phyloP scores from a whole-genome alignment of 371 early-diverging fungal species.

The Fennellomyces sp. region DNA sequence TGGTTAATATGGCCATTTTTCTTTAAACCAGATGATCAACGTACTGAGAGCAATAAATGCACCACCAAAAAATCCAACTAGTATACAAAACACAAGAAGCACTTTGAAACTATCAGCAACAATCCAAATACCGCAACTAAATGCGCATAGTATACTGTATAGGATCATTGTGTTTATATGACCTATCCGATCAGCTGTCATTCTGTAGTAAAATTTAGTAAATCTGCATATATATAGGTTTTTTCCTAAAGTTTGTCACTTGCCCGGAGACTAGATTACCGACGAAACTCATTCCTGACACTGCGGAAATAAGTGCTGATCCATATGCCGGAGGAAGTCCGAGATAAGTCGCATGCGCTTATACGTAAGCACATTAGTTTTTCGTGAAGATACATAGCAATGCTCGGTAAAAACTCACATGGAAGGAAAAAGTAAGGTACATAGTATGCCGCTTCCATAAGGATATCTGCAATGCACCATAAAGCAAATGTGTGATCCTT shows the following conservation, averaged over 20 bases:
- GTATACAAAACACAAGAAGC: constrained; percentile 17
- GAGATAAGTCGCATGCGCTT: constrained; percentile 21
- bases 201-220: background rate
- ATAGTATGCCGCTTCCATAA: constrained; percentile 44
- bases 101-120: constrained; percentile 24
- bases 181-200: constrained; percentile 14
- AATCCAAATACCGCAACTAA: constrained; percentile 26
- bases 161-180: constrained; percentile 17
- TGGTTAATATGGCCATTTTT: too few species aligned
- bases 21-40: too few species aligned
- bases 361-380: too few species aligned
- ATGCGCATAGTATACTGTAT: background rate
- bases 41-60: constrained; percentile 20
- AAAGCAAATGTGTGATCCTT: constrained; percentile 34
- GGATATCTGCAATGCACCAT: constrained; percentile 35
- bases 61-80: constrained; percentile 31
- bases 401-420: constrained; percentile 7
- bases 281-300: constrained; percentile 48
- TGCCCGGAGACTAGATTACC: constrained; percentile 50
- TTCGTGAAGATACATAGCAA: too few species aligned
- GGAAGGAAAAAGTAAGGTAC: constrained; percentile 56
- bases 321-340: constrained; percentile 21
- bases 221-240: background rate
- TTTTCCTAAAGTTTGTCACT: background rate
- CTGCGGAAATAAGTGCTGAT: constrained; percentile 17